Conservation (phyloP, 169 alveolate genomes). For the Plasmodium adleri region DNA sequence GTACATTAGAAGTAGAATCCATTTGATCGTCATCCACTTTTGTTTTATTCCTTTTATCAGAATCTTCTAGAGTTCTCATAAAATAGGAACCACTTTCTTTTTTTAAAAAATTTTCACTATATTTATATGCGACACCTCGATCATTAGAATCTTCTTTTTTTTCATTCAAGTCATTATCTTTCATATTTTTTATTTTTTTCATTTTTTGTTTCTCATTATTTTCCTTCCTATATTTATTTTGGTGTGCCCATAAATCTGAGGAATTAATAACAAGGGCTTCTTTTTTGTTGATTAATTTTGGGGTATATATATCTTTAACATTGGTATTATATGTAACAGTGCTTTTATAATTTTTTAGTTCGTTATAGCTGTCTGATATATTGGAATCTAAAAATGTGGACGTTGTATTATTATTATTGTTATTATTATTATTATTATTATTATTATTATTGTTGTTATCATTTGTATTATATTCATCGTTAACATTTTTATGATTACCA, state of each 20-base stretch:
- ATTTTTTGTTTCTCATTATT: conserved; percentile 43
- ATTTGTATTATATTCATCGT: no score
- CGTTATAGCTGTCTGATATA: background rate
- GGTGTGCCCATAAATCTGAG: conserved; percentile 83
- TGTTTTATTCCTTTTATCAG: no score
- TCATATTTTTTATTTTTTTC: conserved; percentile 50
- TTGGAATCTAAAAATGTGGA: background rate
- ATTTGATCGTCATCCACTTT: no score
- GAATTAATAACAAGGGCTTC: conserved; percentile 84
- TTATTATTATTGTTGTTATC: no score
- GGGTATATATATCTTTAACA: conserved; percentile 29
- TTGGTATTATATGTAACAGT: conserved; percentile 29
- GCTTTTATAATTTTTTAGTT: conserved; percentile 1
- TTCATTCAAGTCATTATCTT: conserved; percentile 29
- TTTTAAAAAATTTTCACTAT: background rate
- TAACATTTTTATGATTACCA: no score
- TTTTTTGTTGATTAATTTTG: conserved; percentile 36
- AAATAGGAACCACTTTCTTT: background rate
- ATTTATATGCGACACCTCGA: background rate
- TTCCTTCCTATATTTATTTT: conserved; percentile 76
- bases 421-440: background rate
- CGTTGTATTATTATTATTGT: background rate
- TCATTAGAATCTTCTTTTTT: conserved; percentile 21
- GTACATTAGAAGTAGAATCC: no score
- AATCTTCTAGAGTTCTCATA: no score